Percentiles rank a stretch among this genome's conserved stretches.
Conservation (phyloP, 257 asterid genomes). For the Solanum rostratum region DNA sequence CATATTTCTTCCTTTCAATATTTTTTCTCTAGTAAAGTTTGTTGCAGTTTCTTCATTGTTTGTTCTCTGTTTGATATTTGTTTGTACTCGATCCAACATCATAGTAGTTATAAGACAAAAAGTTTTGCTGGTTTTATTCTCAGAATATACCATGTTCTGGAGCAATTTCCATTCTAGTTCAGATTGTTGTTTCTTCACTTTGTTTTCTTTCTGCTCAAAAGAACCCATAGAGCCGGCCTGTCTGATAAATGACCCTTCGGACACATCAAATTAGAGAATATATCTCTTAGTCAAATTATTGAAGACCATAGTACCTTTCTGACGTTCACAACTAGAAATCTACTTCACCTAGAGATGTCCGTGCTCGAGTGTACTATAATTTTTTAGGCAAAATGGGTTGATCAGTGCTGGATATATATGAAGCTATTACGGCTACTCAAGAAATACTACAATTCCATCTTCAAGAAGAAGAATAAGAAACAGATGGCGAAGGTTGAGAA, state of each 20-base stretch:
- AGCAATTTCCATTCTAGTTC: neutral
- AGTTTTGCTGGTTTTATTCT: neutral
- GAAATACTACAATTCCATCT: neutral
- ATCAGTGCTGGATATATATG: neutral
- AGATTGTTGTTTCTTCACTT: neutral
- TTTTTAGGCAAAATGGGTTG: neutral
- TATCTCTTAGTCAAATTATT: neutral
- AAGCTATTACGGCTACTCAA: neutral
- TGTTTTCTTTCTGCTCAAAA: neutral
- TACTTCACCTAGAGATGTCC: constrained; percentile 13
- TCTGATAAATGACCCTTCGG: constrained; percentile 8
- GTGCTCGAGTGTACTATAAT: neutral
- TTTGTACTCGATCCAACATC: neutral
- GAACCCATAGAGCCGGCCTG: neutral
- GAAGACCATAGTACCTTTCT: neutral
- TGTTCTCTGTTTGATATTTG: neutral
- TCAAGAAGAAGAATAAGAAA: neutral
- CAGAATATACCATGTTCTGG: neutral
- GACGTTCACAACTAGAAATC: constrained; percentile 20
- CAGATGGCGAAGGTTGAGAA: constrained; percentile 14
- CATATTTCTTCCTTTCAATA: neutral
- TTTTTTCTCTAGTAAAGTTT: neutral
- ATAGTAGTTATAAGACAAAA: neutral
- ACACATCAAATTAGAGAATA: constrained; percentile 13
- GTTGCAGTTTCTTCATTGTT: no score